A percentile compares a stretch with the other conserved stretches of the same genome.
Evolutionary conservation across 176 grass and related monocot species (phyloP).

Genomic region (Melocanna baccifera): DNA sequence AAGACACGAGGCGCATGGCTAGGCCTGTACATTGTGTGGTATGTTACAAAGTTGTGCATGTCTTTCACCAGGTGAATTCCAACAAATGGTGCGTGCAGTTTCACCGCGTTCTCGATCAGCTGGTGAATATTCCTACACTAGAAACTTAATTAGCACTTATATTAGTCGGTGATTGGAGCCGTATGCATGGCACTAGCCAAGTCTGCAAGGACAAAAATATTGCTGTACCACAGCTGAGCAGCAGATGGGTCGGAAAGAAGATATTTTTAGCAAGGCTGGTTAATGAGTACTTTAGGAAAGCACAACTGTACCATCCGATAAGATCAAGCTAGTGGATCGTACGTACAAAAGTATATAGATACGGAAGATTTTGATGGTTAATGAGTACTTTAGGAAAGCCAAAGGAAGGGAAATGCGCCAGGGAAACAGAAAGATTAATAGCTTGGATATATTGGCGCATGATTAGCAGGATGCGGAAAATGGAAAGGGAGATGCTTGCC

Average conservation of each 20-base stretch:
- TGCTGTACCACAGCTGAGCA: background rate
- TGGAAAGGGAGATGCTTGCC: background rate
- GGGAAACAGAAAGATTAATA: background rate
- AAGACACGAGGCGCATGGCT: background rate
- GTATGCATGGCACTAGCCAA: background rate
- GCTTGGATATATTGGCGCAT: background rate
- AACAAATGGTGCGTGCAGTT: background rate
- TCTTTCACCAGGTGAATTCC: background rate
- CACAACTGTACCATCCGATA: constrained; percentile 28
- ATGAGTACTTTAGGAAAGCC: background rate
- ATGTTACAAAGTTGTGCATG: background rate
- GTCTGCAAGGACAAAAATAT: too few species aligned
- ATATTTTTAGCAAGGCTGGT: background rate
- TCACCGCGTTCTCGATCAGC: background rate
- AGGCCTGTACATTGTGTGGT: background rate
- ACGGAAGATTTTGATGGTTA: constrained; percentile 30
- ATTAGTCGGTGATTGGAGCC: background rate
- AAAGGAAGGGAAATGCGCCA: background rate
- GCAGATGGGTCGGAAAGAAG: background rate
- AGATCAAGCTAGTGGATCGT: background rate
- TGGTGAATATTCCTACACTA: background rate
- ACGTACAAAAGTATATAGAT: constrained; percentile 9
- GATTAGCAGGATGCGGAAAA: background rate
- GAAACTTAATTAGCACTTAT: background rate
- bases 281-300: background rate